Conservation (phyloP, 2,329 filamentous ascomycete species). For the Colletotrichum euphorbiae region DNA sequence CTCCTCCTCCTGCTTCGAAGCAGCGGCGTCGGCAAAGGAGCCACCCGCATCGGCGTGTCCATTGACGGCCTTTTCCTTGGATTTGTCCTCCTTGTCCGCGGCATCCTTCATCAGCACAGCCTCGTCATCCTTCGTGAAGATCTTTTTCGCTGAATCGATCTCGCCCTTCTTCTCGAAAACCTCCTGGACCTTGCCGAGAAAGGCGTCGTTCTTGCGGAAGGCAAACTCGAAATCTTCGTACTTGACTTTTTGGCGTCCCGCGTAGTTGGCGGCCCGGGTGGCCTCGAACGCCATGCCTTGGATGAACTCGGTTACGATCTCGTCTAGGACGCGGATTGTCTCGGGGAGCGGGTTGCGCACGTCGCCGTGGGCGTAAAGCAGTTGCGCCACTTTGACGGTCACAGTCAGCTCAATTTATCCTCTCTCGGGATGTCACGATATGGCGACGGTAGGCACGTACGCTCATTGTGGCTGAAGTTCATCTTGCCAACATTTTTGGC, state of each 20-base stretch:
- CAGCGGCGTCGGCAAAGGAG: constrained; percentile 46
- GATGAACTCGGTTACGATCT: constrained; percentile 96
- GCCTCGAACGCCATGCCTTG: constrained; percentile 93
- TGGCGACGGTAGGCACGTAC: constrained; percentile 58
- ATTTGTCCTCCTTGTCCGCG: constrained; percentile 57
- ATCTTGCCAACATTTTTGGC: constrained; percentile 86
- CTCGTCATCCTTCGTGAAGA: constrained; percentile 76
- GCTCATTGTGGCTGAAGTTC: constrained; percentile 79
- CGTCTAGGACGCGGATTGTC: constrained; percentile 89
- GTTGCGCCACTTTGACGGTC: constrained; percentile 69
- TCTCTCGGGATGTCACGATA: neutral
- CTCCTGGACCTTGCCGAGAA: constrained; percentile 90
- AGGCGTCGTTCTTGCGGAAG: constrained; percentile 84
- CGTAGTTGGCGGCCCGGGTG: constrained; percentile 84
- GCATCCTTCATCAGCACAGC: constrained; percentile 67
- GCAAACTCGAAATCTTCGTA: constrained; percentile 98
- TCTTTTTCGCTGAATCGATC: constrained; percentile 85
- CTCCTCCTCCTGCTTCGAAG: constrained; percentile 59
- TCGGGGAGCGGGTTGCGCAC: constrained; percentile 81
- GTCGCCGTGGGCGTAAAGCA: constrained; percentile 86
- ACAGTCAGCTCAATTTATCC: neutral
- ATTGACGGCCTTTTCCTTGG: constrained; percentile 47
- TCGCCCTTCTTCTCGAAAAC: constrained; percentile 89
- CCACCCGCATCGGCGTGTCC: constrained; percentile 40
- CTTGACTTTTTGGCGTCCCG: constrained; percentile 95